phyloP scores from a whole-genome alignment of 768 basidiomycete species.

The Gelatoporia subvermispora region DNA sequence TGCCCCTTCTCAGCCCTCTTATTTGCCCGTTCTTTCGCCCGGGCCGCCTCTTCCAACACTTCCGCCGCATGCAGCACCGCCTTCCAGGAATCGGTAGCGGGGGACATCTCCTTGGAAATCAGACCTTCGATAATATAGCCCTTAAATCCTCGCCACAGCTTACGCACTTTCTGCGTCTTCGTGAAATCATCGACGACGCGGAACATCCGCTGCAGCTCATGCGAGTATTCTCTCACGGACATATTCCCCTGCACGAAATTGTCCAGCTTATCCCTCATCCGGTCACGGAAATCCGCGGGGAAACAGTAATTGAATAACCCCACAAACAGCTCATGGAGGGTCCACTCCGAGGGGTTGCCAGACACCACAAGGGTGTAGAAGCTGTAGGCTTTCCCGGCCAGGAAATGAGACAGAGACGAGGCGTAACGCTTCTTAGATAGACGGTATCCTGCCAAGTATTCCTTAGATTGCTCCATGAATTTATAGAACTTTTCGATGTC shows the following conservation, averaged over 20 bases:
- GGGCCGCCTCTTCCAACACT: too few relatives aligned
- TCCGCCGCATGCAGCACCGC: too few relatives aligned
- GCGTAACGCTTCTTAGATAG: neutral
- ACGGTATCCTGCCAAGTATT: constrained; percentile 6
- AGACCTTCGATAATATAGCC: too few relatives aligned
- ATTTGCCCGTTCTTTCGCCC: too few relatives aligned
- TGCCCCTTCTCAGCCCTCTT: too few relatives aligned
- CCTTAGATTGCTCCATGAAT: constrained; percentile 8
- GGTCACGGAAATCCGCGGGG: constrained; percentile 12
- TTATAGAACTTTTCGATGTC: constrained; percentile 11
- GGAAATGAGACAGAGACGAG: constrained; percentile 8
- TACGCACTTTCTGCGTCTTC: too few relatives aligned
- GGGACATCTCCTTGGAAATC: too few relatives aligned
- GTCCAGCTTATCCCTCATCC: constrained; percentile 4
- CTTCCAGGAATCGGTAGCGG: too few relatives aligned
- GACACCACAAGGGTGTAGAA: too few relatives aligned
- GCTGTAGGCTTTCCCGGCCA: constrained; percentile 16
- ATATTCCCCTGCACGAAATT: neutral
- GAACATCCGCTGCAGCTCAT: too few relatives aligned
- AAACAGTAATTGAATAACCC: constrained; percentile 22
- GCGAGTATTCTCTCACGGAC: constrained; percentile 7
- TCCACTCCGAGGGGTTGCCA: constrained; percentile 13
- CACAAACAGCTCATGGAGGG: constrained; percentile 6
- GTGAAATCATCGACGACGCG: constrained; percentile 5
- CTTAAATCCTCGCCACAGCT: too few relatives aligned